A percentile compares a stretch with the other conserved stretches of the same genome.
Conservation (phyloP, 1,284 basidiomycete genomes). For the Exobasidium rhododendri region DNA sequence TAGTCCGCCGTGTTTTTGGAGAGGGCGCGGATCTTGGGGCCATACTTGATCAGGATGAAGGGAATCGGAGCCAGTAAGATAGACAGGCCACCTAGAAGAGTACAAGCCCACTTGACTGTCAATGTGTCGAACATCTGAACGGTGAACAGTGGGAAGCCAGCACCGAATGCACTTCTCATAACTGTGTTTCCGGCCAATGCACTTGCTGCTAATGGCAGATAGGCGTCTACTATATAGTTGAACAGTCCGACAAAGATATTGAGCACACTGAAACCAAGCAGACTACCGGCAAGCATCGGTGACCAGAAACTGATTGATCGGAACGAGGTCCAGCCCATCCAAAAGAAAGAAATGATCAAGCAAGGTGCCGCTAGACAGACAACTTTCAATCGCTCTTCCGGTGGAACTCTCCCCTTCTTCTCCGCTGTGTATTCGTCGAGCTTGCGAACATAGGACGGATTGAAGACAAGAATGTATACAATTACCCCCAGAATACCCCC, state of each 20-base stretch:
- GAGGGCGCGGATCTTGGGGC: slow-evolving; percentile 56
- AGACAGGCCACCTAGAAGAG: slow-evolving; percentile 70
- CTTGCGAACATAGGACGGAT: slow-evolving; percentile 34
- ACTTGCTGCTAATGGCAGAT: slow-evolving; percentile 59
- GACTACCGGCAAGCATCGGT: slow-evolving; percentile 58
- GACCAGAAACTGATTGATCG: slow-evolving; percentile 56
- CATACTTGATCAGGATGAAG: slow-evolving; percentile 57
- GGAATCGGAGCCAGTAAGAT: slow-evolving; percentile 70
- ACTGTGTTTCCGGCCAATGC: slow-evolving; percentile 68
- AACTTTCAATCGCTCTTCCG: slow-evolving; percentile 43
- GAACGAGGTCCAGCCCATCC: slow-evolving; percentile 45
- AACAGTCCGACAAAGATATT: slow-evolving; percentile 62
- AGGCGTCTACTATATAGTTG: slow-evolving; percentile 60
- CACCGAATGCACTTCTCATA: slow-evolving; percentile 65
- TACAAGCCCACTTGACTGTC: slow-evolving; percentile 71
- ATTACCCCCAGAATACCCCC: slow-evolving; percentile 37
- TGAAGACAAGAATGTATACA: slow-evolving; percentile 34
- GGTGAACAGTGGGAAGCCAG: slow-evolving; percentile 60
- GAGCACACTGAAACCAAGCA: slow-evolving; percentile 57
- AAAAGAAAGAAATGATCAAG: slow-evolving; percentile 57
- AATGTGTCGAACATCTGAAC: slow-evolving; percentile 60
- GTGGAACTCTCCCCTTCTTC: slow-evolving; percentile 43
- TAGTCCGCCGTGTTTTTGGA: slow-evolving; percentile 57
- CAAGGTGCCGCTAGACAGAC: slow-evolving; percentile 51
- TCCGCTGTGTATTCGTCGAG: slow-evolving; percentile 29